These are phyloP conservation scores for Novakomyces olei DNA, from an alignment of 805 yeast genomes.

Conservation along the genomic window DNA sequence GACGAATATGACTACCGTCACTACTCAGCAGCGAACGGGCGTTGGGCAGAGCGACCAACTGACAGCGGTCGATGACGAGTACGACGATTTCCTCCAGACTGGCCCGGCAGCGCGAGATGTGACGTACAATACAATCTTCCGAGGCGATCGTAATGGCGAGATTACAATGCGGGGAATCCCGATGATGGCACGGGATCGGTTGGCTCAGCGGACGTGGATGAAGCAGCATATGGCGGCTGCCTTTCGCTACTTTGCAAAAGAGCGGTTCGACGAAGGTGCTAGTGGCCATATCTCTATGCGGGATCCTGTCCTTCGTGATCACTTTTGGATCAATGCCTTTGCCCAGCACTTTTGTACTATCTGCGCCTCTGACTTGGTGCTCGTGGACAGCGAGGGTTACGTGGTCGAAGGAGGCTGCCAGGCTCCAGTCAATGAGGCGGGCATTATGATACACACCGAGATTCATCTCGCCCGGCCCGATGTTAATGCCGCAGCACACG, in stretches of 20 bases:
- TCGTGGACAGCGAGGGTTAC: conserved; percentile 38
- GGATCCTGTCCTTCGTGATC: conserved; percentile 58
- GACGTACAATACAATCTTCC: too few relatives aligned
- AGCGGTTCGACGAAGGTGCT: too few relatives aligned
- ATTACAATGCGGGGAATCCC: too few relatives aligned
- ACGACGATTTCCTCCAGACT: too few relatives aligned
- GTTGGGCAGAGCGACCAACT: too few relatives aligned
- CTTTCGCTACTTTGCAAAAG: too few relatives aligned
- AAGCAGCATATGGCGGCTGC: background rate
- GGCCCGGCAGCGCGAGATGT: too few relatives aligned
- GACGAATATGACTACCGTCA: too few relatives aligned
- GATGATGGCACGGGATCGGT: too few relatives aligned
- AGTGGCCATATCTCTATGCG: conserved; percentile 75
- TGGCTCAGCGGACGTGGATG: background rate
- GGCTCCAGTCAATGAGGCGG: conserved; percentile 41
- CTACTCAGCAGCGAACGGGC: too few relatives aligned
- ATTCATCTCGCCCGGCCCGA: conserved; percentile 49
- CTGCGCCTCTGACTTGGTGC: conserved; percentile 41
- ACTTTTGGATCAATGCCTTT: conserved; percentile 79
- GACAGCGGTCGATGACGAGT: too few relatives aligned
- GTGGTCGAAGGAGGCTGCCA: conserved; percentile 37
- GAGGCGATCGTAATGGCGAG: too few relatives aligned
- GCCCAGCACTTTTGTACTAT: conserved; percentile 50
- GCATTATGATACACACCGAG: conserved; percentile 47
- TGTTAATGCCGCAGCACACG: conserved; percentile 3